Evolutionary conservation across 441 rosid genomes (phyloP), one percentile per base, ranked within the genome.

Genomic region (Erodium texanum): DNA sequence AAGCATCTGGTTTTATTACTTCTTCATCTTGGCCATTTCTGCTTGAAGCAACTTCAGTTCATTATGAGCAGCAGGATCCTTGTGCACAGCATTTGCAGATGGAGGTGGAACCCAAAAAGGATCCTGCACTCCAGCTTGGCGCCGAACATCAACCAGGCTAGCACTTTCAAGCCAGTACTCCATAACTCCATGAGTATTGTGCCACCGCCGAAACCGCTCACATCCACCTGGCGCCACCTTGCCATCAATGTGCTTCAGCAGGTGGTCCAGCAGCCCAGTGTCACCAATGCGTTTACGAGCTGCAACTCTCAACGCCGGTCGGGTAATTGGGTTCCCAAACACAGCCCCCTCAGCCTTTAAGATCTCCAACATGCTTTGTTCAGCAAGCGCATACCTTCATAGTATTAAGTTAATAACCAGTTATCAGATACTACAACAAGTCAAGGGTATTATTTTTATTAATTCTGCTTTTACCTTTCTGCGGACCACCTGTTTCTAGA

Each of bases 191-290:
- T 83, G 80, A 0, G 94, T 85, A 75, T 88, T 89, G 81, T 85
- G 81, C 81, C 96, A 89, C 66, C 98, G 88, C 72, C 96, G 83
- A 77, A 88, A 90, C 48, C 98, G 80, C 66, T 90, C 92, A 41
- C 73, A 61, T 74, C 96, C 97, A 64, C 88, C 86, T 10, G 97
- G 96, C 8, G 97, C 93, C 64, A 93, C 88, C 73, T 81, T 86
- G 56, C 96, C 96, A 73, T 87, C 96, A 29, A 89, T 81, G 76
- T 93, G 94, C 93, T 87, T 93, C 76, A 89, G 72, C 18, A 85
- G 81, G 76, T 93, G 97, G 77, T 93, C 98, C 77, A 93, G 85
- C 67, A 93, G 91, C 19, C 98, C 98, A 67, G 97, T 93, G 71
- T 93, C 98, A 68, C 93, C 93, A 70, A 93, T 89, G 64, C 66